These are phyloP conservation scores for Phytophthora boehmeriae DNA, from an alignment of 352 stramenopile species.

Conservation along the genomic window DNA sequence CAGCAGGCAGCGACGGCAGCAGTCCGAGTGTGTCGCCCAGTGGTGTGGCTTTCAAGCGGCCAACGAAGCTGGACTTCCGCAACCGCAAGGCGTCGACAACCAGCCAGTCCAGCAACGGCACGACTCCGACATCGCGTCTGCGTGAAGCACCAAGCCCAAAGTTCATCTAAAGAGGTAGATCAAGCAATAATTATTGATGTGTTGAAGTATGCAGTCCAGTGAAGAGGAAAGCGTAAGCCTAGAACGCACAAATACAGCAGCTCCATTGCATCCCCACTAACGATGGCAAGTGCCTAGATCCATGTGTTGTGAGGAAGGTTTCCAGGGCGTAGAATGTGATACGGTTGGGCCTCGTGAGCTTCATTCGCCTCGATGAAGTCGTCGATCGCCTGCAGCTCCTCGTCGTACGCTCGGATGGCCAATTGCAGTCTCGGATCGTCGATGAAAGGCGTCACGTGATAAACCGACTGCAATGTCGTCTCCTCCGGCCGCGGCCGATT, in stretches of 20 bases:
- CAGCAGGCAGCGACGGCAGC: constrained; percentile 26
- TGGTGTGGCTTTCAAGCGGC: constrained; percentile 28
- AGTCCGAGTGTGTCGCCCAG: constrained; percentile 24
- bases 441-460: constrained; percentile 28
- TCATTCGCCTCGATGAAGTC: constrained; percentile 32
- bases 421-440: constrained; percentile 28
- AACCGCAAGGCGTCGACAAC: constrained; percentile 39
- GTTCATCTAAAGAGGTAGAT: constrained; percentile 1
- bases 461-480: constrained; percentile 36
- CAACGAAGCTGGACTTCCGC: constrained; percentile 49
- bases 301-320: constrained; percentile 40
- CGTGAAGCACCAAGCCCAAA: constrained; percentile 12
- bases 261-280: neutral
- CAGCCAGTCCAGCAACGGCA: constrained; percentile 29
- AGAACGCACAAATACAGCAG: constrained; percentile 1
- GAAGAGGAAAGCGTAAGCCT: constrained; percentile 1
- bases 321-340: constrained; percentile 37
- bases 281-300: no score
- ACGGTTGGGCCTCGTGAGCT: constrained; percentile 29
- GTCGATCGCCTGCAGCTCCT: constrained; percentile 33
- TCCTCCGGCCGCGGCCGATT: constrained; percentile 30
- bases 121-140: constrained; percentile 6
- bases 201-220: constrained; percentile 13
- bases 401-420: constrained; percentile 29
- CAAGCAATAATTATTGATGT: constrained; percentile 37